phyloP scores from a whole-genome alignment of 2,329 filamentous ascomycete genomes.

The Pseudocercospora cruenta region DNA sequence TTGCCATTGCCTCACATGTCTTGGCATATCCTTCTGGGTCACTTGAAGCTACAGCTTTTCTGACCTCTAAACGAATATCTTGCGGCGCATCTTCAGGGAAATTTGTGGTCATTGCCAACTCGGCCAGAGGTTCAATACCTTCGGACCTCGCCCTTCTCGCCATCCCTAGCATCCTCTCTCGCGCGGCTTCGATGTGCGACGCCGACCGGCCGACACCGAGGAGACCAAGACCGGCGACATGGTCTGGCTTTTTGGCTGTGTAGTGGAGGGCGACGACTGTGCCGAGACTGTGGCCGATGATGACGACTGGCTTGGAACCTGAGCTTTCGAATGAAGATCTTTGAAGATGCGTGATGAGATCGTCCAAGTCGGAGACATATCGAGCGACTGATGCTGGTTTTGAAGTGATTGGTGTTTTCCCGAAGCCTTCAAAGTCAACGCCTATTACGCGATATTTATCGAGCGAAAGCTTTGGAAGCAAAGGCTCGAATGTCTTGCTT shows the following conservation, averaged over 20 bases:
- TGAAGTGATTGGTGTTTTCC: conserved; percentile 6
- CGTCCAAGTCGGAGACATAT: conserved; percentile 22
- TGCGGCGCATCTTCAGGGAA: conserved; percentile 10
- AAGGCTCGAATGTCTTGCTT: conserved; percentile 11
- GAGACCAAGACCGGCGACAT: conserved; percentile 38
- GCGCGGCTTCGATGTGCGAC: conserved; percentile 16
- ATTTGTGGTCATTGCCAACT: conserved; percentile 12
- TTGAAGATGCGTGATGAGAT: conserved; percentile 20
- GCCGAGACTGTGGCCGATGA: conserved; percentile 22
- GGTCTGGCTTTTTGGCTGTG: conserved; percentile 5
- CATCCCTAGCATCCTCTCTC: conserved; percentile 14
- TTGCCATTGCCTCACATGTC: conserved; percentile 17
- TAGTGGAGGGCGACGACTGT: conserved; percentile 21
- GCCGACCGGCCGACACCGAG: conserved; percentile 19
- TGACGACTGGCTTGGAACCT: conserved; percentile 8
- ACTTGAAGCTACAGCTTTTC: conserved; percentile 7
- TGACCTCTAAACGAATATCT: not conserved
- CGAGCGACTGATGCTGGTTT: conserved; percentile 8
- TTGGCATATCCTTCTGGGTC: conserved; percentile 18
- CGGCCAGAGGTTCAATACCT: conserved; percentile 12
- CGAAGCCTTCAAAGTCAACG: conserved; percentile 22
- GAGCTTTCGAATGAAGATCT: not conserved
- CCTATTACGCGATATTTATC: conserved; percentile 8
- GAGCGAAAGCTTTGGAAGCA: conserved; percentile 13
- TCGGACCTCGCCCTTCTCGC: conserved; percentile 12